These are phyloP conservation scores for Hippophae rhamnoides DNA, from an alignment of 306 rosid genomes.

Conservation along the genomic window DNA sequence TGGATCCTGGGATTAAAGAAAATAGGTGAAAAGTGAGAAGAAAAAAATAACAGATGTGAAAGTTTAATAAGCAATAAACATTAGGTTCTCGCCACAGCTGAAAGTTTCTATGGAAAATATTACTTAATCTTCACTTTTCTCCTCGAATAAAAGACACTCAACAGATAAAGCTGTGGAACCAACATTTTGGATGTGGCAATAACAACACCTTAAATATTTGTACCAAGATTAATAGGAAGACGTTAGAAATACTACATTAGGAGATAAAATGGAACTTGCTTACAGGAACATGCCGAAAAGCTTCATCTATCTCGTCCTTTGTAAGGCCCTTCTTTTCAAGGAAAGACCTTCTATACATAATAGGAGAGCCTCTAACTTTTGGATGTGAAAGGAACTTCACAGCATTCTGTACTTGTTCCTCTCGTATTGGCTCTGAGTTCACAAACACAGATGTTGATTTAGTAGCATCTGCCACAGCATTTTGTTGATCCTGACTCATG, in stretches of 20 bases:
- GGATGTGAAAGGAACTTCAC: slow-evolving; percentile 86
- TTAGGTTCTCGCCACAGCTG: no score
- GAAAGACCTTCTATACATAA: slow-evolving; percentile 76
- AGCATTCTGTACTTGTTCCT: slow-evolving; percentile 95
- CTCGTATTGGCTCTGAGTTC: slow-evolving; percentile 73
- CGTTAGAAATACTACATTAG: neutral
- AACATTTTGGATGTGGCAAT: no score
- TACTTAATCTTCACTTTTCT: no score
- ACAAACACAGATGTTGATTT: slow-evolving; percentile 63
- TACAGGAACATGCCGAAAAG: slow-evolving; percentile 86
- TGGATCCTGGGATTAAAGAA: slow-evolving; percentile 49
- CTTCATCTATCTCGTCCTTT: slow-evolving; percentile 97
- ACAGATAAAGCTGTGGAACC: no score
- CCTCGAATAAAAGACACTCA: no score
- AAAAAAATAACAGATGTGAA: slow-evolving; percentile 10
- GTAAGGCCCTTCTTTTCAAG: slow-evolving; percentile 91
- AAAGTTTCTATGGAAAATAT: no score
- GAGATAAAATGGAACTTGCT: slow-evolving; percentile 16
- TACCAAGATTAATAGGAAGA: neutral
- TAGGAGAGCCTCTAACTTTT: slow-evolving; percentile 84
- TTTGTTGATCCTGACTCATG: slow-evolving; percentile 37
- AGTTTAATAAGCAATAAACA: slow-evolving; percentile 4
- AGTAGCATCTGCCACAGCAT: slow-evolving; percentile 40
- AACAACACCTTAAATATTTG: no score
- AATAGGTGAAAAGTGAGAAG: slow-evolving; percentile 3